These are phyloP conservation scores for Daedaleopsis sinensis DNA, from an alignment of 768 basidiomycete species.

Conservation along the genomic window DNA sequence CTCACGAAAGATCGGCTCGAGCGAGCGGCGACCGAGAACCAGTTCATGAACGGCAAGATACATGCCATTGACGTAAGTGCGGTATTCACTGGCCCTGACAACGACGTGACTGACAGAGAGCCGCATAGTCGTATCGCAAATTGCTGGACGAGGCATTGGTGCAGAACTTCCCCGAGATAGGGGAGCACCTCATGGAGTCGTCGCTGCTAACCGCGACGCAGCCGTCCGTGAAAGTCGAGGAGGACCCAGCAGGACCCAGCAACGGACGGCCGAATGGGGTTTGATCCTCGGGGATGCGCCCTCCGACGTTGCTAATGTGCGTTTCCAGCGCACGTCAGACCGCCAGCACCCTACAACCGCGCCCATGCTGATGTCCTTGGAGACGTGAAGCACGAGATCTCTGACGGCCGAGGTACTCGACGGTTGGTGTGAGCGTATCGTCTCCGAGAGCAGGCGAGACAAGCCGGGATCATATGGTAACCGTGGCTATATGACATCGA, in stretches of 20 bases:
- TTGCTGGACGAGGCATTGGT: slow-evolving; percentile 70
- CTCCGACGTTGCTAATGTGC: background rate
- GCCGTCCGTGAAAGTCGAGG: slow-evolving; percentile 11
- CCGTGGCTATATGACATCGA: too few relatives aligned
- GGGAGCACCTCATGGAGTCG: slow-evolving; percentile 22
- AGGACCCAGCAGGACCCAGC: slow-evolving; percentile 1
- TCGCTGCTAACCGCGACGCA: background rate
- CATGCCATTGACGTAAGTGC: slow-evolving; percentile 64
- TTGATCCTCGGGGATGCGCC: background rate
- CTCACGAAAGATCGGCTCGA: slow-evolving; percentile 81
- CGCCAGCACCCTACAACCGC: background rate
- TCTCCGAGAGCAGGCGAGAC: background rate
- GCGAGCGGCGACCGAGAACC: slow-evolving; percentile 85
- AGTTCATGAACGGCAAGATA: slow-evolving; percentile 91
- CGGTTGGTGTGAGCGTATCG: background rate
- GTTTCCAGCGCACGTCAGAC: background rate
- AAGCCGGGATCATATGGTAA: too few relatives aligned
- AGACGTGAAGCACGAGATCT: background rate
- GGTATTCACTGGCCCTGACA: background rate
- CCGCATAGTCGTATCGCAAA: slow-evolving; percentile 65
- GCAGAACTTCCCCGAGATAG: slow-evolving; percentile 74
- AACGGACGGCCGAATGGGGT: slow-evolving; percentile 8
- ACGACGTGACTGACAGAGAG: background rate
- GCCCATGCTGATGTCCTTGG: background rate
- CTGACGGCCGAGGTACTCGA: background rate